phyloP scores from a whole-genome alignment of 768 basidiomycete genomes.

The Mycena epipterygia region DNA sequence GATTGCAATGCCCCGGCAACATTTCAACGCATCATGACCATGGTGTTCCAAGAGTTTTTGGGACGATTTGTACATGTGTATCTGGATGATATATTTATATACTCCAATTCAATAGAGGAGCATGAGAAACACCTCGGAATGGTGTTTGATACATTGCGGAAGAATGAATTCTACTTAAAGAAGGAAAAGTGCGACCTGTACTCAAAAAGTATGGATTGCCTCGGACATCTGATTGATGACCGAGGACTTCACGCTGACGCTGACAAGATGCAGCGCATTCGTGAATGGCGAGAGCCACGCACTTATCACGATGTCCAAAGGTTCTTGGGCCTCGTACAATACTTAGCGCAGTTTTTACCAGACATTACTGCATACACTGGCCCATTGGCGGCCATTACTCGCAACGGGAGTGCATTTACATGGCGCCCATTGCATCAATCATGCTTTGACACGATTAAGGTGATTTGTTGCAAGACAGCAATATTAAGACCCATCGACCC shows the following conservation, averaged over 20 bases:
- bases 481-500: conserved; percentile 27
- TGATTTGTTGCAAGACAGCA: conserved; percentile 37
- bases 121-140: too few species aligned
- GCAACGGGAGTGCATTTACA: conserved; percentile 44
- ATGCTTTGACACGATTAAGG: conserved; percentile 40
- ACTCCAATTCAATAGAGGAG: conserved; percentile 48
- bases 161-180: too few species aligned
- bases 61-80: conserved; percentile 61
- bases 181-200: too few species aligned
- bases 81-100: conserved; percentile 61
- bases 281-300: too few species aligned
- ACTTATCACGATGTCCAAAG: conserved; percentile 32
- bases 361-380: conserved; percentile 47
- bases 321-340: conserved; percentile 43
- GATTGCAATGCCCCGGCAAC: too few species aligned
- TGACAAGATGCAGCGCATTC: too few species aligned
- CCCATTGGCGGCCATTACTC: conserved; percentile 44
- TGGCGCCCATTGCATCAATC: conserved; percentile 49
- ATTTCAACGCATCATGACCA: conserved; percentile 59
- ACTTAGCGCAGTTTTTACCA: conserved; percentile 44
- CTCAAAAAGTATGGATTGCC: too few species aligned
- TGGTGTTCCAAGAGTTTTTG: conserved; percentile 56
- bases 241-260: too few species aligned
- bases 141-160: too few species aligned
- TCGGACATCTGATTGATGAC: too few species aligned